Percentiles rank a stretch among this genome's conserved stretches.
phyloP scores from a whole-genome alignment of 2,329 filamentous ascomycete genomes.

The Dendryphion nanum region DNA sequence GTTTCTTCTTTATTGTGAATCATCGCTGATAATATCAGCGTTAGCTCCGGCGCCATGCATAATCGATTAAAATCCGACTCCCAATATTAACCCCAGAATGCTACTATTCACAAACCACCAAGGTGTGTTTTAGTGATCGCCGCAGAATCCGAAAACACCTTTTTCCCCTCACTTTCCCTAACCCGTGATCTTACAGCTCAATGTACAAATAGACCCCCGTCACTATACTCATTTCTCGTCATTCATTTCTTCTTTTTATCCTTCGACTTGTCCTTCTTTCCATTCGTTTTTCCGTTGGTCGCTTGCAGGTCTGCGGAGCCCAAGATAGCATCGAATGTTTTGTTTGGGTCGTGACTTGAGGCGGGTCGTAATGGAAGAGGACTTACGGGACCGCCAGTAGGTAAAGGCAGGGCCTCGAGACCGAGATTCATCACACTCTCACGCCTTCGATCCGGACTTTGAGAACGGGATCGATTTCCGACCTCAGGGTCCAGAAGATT shows the following conservation, averaged over 20 bases:
- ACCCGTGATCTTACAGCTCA: no score
- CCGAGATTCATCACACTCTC: slow-evolving; percentile 47
- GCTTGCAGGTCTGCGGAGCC: slow-evolving; percentile 17
- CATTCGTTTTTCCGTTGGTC: slow-evolving; percentile 2
- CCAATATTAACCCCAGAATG: no score
- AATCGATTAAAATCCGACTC: no score
- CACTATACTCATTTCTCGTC: no score
- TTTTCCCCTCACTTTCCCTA: no score
- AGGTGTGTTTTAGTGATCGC: no score
- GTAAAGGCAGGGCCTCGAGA: slow-evolving; percentile 47
- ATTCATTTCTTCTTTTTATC: slow-evolving; percentile 31
- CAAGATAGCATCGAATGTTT: slow-evolving; percentile 52
- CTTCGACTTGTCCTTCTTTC: slow-evolving; percentile 17
- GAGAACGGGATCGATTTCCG: slow-evolving; percentile 18
- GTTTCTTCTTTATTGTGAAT: no score
- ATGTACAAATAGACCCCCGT: no score
- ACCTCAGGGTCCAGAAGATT: slow-evolving; percentile 20
- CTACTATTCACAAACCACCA: no score
- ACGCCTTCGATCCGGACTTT: slow-evolving; percentile 35
- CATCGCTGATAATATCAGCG: no score
- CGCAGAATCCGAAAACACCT: no score
- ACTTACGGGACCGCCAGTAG: slow-evolving; percentile 41
- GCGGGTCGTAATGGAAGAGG: slow-evolving; percentile 23
- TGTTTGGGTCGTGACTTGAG: slow-evolving; percentile 39
- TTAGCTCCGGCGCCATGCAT: no score